Percentiles rank a stretch among this genome's conserved stretches.
These are phyloP conservation scores for Tetrahymena thermophila DNA, from an alignment of 73 alveolate genomes.

Conservation along the genomic window DNA sequence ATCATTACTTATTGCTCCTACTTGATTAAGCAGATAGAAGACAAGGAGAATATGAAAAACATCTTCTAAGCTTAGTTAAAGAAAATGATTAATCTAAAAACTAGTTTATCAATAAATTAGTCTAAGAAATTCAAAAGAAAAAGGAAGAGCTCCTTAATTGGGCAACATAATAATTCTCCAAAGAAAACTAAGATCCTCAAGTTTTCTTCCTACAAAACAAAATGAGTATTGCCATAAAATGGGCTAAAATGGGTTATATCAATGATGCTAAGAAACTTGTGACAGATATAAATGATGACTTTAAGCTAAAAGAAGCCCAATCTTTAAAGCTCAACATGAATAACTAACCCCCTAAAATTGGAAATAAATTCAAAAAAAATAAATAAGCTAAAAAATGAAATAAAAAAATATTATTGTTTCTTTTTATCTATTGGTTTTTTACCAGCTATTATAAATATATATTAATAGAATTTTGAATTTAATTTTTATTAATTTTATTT, in stretches of 20 bases:
- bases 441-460: no score
- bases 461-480: no score
- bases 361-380: not conserved
- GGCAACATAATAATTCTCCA: not conserved
- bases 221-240: not conserved
- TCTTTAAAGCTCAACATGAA: not conserved
- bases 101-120: not conserved
- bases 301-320: not conserved
- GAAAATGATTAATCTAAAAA: not conserved
- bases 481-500: no score
- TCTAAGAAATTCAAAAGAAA: not conserved
- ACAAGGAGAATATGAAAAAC: not conserved
- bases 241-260: not conserved
- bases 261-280: not conserved
- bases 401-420: not conserved
- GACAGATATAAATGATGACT: not conserved
- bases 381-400: not conserved
- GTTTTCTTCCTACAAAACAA: not conserved
- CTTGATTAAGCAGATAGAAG: not conserved
- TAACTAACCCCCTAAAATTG: not conserved
- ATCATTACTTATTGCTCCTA: not conserved
- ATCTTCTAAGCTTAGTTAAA: not conserved
- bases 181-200: not conserved
- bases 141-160: not conserved
- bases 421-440: not conserved